Conservation (phyloP, 768 basidiomycete species). For the Amanita jacksonii region DNA sequence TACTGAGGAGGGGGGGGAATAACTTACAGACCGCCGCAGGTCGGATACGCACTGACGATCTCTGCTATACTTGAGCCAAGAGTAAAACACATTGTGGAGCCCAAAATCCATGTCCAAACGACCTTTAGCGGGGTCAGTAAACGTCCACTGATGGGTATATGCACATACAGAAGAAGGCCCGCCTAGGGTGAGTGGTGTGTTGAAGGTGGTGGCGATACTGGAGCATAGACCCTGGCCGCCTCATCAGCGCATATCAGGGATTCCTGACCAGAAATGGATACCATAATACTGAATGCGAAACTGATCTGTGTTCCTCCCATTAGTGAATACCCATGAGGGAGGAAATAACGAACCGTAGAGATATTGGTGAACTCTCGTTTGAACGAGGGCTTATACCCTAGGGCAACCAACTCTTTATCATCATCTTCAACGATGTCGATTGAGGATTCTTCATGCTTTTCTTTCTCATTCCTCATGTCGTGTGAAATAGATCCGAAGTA, state of each 20-base stretch:
- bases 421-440: conserved; percentile 36
- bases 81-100: conserved; percentile 64
- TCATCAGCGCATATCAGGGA: background rate
- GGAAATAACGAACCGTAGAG: conserved; percentile 45
- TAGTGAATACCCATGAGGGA: background rate
- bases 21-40: conserved; percentile 60
- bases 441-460: no score
- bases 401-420: conserved; percentile 51
- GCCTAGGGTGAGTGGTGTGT: conserved; percentile 59
- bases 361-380: conserved; percentile 79
- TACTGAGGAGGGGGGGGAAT: background rate
- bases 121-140: conserved; percentile 16
- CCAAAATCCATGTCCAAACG: conserved; percentile 70
- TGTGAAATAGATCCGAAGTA: no score
- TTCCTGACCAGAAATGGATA: conserved; percentile 11
- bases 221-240: conserved; percentile 56
- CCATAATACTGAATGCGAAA: conserved; percentile 77
- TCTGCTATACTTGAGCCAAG: conserved; percentile 68
- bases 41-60: conserved; percentile 68
- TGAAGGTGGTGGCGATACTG: conserved; percentile 70
- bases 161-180: conserved; percentile 44
- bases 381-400: conserved; percentile 75
- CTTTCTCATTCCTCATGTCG: no score
- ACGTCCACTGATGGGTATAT: background rate
- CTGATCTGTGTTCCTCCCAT: conserved; percentile 37